phyloP scores from a whole-genome alignment of 2,329 filamentous ascomycete species.

The Aspergillus ibericus region DNA sequence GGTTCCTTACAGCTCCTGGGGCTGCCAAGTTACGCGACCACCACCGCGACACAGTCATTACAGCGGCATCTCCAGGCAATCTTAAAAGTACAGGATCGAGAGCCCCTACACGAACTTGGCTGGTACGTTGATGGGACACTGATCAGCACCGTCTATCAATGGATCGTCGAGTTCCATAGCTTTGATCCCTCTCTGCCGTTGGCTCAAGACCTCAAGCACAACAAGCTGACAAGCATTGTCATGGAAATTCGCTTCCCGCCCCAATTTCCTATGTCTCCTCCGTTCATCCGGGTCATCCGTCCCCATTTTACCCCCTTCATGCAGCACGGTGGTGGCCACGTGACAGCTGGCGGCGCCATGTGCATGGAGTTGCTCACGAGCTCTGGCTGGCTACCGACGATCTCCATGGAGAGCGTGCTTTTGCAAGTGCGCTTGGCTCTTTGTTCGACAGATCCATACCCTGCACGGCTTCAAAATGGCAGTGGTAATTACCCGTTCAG shows the following conservation, averaged over 20 bases:
- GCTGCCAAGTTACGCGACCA: conserved; percentile 65
- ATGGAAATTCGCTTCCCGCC: conserved; percentile 79
- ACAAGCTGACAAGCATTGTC: conserved; percentile 66
- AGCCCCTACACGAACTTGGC: conserved; percentile 66
- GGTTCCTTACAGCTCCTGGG: conserved; percentile 63
- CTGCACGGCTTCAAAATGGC: conserved; percentile 63
- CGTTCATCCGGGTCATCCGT: conserved; percentile 79
- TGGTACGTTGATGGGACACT: conserved; percentile 75
- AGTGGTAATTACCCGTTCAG: conserved; percentile 60
- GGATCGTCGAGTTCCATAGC: conserved; percentile 86
- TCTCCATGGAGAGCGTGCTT: conserved; percentile 74
- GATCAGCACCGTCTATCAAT: conserved; percentile 78
- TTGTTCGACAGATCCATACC: conserved; percentile 64
- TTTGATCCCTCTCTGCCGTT: conserved; percentile 71
- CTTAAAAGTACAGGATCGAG: conserved; percentile 62
- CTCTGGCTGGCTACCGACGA: conserved; percentile 74
- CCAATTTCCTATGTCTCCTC: conserved; percentile 74
- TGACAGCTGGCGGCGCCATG: conserved; percentile 80
- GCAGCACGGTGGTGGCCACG: conserved; percentile 77
- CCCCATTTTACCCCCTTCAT: conserved; percentile 74
- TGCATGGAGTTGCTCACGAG: conserved; percentile 83
- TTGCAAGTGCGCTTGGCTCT: conserved; percentile 79
- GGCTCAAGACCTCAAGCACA: conserved; percentile 69
- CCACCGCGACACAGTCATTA: conserved; percentile 61
- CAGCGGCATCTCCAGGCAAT: conserved; percentile 65